Evolutionary conservation across 140 eudicot genomes (phyloP), one percentile per base, ranked within the genome.

Genomic region (Stevia rebaudiana): DNA sequence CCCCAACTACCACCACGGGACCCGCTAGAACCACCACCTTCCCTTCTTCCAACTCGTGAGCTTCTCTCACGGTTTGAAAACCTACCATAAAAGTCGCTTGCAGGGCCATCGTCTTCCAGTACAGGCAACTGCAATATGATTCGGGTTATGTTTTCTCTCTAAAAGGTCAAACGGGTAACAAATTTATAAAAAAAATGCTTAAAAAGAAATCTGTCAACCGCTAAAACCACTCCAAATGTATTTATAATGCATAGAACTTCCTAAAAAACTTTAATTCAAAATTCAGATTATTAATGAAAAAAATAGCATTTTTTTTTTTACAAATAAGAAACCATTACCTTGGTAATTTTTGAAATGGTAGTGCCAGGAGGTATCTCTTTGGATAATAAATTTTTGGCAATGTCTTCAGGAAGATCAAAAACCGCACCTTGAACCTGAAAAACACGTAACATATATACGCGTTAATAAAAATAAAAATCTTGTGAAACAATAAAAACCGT

Each of bases 381-480:
- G 2, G 59, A 79, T 39, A 90, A 71, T 19, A 90, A 81, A 72
- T 87, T 90, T 69, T 80, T 87, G 9, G 95, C 98, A 46, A 90
- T 78, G 67, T 90, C 95, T 74, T 90, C 95, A 0, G 97, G 94
- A 67, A 90, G 95, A 76, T 90, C 95, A 69, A 90, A 90, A 63
- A 90, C 94, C 3, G 95, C 94, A 36, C 98, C 98, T 69, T 80
- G 86, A 72, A 87, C 77, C 98, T 91, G n/a, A 78, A 76, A 8
- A 51, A 66, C 41, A 69, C 12, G 33, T 12, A 49, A 28, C 16
- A 47, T 17, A 40, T 33, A 39, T 4, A 54, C 30, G 12, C 4
- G 25, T 72, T 22, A 76, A 36, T 8, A 39, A 47, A 28, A 54
- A 54, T 51, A 6, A 17, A 67, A 47, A 16, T 54, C 61, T 31